A percentile compares a stretch with the other conserved stretches of the same genome.
Evolutionary conservation across 163 green algal species (phyloP).

Genomic region (Scenedesmus sp.): DNA sequence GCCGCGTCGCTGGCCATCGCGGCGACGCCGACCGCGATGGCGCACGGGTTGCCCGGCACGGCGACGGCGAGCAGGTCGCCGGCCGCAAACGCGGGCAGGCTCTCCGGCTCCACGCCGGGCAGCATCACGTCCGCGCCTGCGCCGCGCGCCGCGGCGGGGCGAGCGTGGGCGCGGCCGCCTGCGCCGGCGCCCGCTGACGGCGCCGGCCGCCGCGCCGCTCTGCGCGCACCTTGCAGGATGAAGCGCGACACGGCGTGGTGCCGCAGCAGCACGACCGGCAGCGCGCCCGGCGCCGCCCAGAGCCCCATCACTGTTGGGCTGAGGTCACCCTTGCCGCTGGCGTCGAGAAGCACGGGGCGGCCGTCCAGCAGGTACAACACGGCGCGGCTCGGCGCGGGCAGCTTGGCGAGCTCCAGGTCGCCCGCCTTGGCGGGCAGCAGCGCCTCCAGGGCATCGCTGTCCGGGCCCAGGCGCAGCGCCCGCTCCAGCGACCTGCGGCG

Average conservation of each 20-base stretch:
- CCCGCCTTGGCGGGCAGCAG: slow-evolving; percentile 61
- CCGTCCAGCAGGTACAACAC: slow-evolving; percentile 50
- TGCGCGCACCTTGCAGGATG: slow-evolving; percentile 46
- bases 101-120: slow-evolving; percentile 54
- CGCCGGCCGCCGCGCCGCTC: too few relatives aligned
- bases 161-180: too few relatives aligned
- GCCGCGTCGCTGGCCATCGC: slow-evolving; percentile 46
- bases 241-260: slow-evolving; percentile 65
- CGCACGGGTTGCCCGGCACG: slow-evolving; percentile 63
- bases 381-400: slow-evolving; percentile 45
- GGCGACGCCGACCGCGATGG: slow-evolving; percentile 57
- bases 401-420: slow-evolving; percentile 58
- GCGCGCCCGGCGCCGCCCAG: slow-evolving; percentile 55
- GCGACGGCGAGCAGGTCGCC: slow-evolving; percentile 57
- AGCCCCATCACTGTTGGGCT: slow-evolving; percentile 63
- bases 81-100: slow-evolving; percentile 23
- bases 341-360: slow-evolving; percentile 59
- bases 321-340: slow-evolving; percentile 58
- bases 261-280: slow-evolving; percentile 56
- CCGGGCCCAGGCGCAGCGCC: slow-evolving; percentile 14
- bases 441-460: slow-evolving; percentile 39
- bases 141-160: too few relatives aligned
- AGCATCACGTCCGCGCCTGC: slow-evolving; percentile 78
- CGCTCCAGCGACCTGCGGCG: slow-evolving; percentile 49
- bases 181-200: too few relatives aligned